phyloP scores from a whole-genome alignment of 495 filamentous ascomycete genomes.

The Penicillium coprophilum region DNA sequence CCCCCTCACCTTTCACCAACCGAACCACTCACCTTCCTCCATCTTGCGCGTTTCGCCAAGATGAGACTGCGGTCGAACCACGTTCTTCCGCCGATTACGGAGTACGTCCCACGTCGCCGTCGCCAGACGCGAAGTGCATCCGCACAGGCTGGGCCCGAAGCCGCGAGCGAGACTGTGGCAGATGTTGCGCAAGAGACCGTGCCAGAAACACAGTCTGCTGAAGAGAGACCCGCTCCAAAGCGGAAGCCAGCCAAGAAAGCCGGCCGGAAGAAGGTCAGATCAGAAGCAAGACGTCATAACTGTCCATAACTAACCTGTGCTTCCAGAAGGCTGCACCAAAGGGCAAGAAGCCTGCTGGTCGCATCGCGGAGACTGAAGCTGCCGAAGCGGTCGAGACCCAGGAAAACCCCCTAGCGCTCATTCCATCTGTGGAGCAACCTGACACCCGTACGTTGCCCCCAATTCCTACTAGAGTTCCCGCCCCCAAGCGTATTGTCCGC shows the following conservation, averaged over 20 bases:
- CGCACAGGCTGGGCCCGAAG: conserved; percentile 15
- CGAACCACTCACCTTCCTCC: not conserved
- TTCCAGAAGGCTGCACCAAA: not conserved
- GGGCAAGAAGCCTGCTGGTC: not conserved
- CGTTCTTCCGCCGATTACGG: not conserved
- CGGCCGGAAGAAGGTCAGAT: conserved; percentile 2
- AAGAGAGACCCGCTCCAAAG: not conserved
- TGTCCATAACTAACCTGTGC: not conserved
- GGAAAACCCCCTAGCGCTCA: not conserved
- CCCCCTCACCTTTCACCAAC: too few species aligned
- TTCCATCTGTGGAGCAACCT: conserved; percentile 1
- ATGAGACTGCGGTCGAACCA: conserved; percentile 12
- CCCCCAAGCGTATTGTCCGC: not conserved
- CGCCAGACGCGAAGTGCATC: conserved; percentile 25
- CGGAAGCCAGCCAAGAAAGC: conserved; percentile 1
- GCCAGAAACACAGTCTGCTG: conserved; percentile 1
- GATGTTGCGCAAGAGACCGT: too few species aligned
- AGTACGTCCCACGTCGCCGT: conserved; percentile 16
- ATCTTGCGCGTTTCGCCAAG: conserved; percentile 8
- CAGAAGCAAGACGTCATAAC: not conserved
- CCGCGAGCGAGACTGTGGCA: not conserved
- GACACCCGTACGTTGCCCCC: conserved; percentile 2
- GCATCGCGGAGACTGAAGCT: not conserved
- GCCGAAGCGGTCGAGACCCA: not conserved
- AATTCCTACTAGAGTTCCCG: not conserved